phyloP scores from a whole-genome alignment of 768 basidiomycete genomes.

The Rubroboletus satanas region DNA sequence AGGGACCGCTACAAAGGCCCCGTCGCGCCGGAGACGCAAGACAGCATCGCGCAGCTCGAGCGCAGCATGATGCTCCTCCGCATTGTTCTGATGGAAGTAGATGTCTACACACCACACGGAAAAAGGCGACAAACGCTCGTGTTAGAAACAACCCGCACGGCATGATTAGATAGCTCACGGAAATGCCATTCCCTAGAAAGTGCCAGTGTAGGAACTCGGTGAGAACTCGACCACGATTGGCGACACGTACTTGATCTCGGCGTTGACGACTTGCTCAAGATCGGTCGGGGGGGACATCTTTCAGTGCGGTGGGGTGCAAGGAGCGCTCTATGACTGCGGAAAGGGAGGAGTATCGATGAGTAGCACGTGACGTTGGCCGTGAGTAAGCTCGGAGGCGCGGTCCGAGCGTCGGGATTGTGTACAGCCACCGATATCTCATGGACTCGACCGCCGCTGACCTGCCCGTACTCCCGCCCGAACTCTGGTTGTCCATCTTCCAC shows the following conservation, averaged over 20 bases:
- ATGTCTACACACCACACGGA: conserved; percentile 49
- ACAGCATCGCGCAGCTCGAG: conserved; percentile 69
- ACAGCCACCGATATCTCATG: not conserved
- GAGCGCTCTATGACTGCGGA: not conserved
- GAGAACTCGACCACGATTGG: not conserved
- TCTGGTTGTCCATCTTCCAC: conserved; percentile 25
- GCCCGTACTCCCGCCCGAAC: conserved; percentile 18
- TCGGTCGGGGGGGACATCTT: conserved; percentile 41
- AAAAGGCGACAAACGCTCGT: not conserved
- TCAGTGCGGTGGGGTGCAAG: not conserved
- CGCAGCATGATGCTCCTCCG: conserved; percentile 58
- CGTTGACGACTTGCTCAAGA: conserved; percentile 51
- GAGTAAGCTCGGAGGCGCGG: too few species aligned
- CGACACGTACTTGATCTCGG: conserved; percentile 57
- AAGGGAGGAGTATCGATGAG: too few species aligned
- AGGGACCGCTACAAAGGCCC: conserved; percentile 78
- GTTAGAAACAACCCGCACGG: not conserved
- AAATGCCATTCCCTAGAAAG: conserved; percentile 71
- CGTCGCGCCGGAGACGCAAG: conserved; percentile 63
- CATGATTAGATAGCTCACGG: conserved; percentile 41
- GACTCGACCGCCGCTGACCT: not conserved
- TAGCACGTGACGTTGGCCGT: too few species aligned
- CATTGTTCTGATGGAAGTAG: conserved; percentile 71
- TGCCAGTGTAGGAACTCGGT: not conserved
- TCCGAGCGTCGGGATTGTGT: not conserved